Evolutionary conservation across 805 yeast genomes (phyloP).

Genomic region (Ogataea saltuana): DNA sequence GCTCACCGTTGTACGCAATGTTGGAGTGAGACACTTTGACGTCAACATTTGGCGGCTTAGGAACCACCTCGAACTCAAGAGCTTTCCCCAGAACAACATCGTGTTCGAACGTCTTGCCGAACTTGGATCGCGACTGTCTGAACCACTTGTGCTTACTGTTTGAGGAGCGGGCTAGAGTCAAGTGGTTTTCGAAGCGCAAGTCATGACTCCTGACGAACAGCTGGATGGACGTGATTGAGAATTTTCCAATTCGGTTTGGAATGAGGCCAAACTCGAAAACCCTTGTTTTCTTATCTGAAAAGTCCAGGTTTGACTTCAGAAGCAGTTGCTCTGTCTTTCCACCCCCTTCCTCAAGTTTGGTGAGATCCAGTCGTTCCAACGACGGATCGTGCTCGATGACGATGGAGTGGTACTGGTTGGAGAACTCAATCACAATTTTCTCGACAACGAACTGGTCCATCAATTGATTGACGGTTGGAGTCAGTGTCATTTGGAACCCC

Average conservation of each 20-base stretch:
- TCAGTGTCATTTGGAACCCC: conserved; percentile 35
- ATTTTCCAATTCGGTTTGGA: conserved; percentile 30
- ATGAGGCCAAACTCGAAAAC: conserved; percentile 23
- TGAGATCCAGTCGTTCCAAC: background rate
- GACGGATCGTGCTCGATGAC: conserved; percentile 15
- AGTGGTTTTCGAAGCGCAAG: conserved; percentile 18
- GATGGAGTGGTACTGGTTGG: conserved; percentile 17
- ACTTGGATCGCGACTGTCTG: conserved; percentile 12
- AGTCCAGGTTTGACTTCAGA: conserved; percentile 22
- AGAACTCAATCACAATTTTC: conserved; percentile 23
- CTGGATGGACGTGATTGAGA: conserved; percentile 23
- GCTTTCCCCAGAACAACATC: conserved; percentile 19
- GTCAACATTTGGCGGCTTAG: conserved; percentile 40
- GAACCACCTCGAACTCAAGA: conserved; percentile 35
- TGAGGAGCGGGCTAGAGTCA: conserved; percentile 9
- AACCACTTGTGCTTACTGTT: conserved; percentile 19
- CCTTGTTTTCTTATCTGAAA: conserved; percentile 13
- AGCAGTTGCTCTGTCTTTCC: conserved; percentile 6
- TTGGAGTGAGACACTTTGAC: conserved; percentile 29
- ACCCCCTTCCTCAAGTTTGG: conserved; percentile 6
- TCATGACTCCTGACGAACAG: conserved; percentile 15
- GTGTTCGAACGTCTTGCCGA: conserved; percentile 17
- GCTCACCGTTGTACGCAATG: conserved; percentile 36
- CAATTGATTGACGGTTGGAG: conserved; percentile 29
- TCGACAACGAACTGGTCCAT: conserved; percentile 20